Base-by-base conservation (phyloP, 345 rosid species). In the Moringa oleifera region DNA sequence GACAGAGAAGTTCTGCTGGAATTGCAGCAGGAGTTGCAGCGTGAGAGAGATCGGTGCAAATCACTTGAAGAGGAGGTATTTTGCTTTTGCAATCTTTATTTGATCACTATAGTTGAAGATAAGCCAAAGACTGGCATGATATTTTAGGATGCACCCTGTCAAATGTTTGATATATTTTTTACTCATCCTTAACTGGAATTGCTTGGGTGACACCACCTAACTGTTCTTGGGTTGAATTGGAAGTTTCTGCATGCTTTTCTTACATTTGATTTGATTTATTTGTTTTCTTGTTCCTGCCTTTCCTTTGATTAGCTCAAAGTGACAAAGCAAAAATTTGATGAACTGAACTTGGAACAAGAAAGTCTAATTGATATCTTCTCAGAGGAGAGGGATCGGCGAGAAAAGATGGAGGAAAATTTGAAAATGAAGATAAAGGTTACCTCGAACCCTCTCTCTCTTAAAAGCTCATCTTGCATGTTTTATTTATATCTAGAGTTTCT, bases 351-450 rank as follows among this genome's bases (percentile, higher is more conserved):
- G 69, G 98, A 90, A 75, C 90, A 86, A 69, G 91, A 85, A 66
- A 84, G 73, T 65, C 74, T 93, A 18, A 71, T 86, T 46, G 79
- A 79, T 23, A 75, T 90, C 21, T 83, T 93, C 75, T 59, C 89
- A 0, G 96, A 93, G 83, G 96, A 90, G 70, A 83, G 91, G 72
- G 84, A 78, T 25, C 76, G 86, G 5, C 72, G 97, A 24, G 90
- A 93, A 46, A 67, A 23, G 65, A 94, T 81, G 65, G 97, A 87
- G 70, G 89, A 84, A 53, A 72, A 59, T 71, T 64, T 93, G 78
- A 79, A 90, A 64, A 83, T 79, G 57, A 87, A 82, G 74, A 64
- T 82, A 22, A 82, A 88, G 97, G 96, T 93, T 41, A 7, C 47
- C 17, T 61, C n/a, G 55, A 54, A 46, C 28, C 16, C 0, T 7